Conservation (phyloP, 2,329 filamentous ascomycete species). For the Scortechinia acanthostroma region DNA sequence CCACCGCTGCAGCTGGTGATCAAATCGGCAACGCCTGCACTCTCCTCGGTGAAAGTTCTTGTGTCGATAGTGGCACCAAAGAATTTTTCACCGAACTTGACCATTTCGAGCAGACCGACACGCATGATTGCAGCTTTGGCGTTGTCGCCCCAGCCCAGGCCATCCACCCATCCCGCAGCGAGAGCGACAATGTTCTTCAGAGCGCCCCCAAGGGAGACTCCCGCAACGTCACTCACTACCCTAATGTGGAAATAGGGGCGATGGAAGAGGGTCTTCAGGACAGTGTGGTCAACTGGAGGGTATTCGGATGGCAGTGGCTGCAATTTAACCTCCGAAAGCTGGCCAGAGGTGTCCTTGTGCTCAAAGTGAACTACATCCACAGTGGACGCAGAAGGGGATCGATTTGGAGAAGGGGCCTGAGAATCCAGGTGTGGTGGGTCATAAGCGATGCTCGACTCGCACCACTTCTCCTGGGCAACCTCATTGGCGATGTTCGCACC, state of each 20-base stretch:
- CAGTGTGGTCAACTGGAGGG: constrained; percentile 76
- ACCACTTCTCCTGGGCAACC: constrained; percentile 92
- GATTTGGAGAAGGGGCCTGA: constrained; percentile 65
- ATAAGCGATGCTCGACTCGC: constrained; percentile 93
- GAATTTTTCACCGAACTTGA: constrained; percentile 89
- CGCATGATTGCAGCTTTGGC: constrained; percentile 97
- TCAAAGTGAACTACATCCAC: constrained; percentile 45
- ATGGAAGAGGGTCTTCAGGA: constrained; percentile 83
- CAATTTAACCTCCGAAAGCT: constrained; percentile 62
- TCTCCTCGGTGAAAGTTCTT: constrained; percentile 93
- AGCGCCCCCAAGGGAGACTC: constrained; percentile 87
- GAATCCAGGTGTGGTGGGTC: constrained; percentile 80
- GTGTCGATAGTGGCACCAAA: constrained; percentile 76
- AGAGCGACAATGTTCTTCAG: constrained; percentile 96
- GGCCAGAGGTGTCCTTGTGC: constrained; percentile 65
- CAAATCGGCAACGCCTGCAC: constrained; percentile 86
- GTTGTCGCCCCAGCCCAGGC: constrained; percentile 95
- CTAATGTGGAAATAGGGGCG: constrained; percentile 96
- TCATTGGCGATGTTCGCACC: constrained; percentile 95
- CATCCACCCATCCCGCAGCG: constrained; percentile 89
- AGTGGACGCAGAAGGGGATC: constrained; percentile 33
- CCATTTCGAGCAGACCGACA: constrained; percentile 90
- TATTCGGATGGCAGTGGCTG: constrained; percentile 74
- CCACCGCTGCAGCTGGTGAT: constrained; percentile 91
- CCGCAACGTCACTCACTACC: constrained; percentile 89